These are phyloP conservation scores for Beauveria sp. DNA, from an alignment of 2,329 filamentous ascomycete species.

Conservation along the genomic window DNA sequence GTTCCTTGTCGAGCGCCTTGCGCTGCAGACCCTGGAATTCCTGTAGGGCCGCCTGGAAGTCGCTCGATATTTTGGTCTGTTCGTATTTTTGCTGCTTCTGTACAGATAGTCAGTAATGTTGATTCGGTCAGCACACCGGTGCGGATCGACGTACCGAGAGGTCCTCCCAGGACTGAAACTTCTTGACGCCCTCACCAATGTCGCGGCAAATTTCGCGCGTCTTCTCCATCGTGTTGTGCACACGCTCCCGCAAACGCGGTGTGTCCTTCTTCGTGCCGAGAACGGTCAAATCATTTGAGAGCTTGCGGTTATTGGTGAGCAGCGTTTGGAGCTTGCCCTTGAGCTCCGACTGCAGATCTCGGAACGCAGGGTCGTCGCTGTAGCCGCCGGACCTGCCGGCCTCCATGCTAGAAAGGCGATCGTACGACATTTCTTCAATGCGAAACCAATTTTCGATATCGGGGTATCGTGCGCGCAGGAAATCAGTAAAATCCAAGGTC, in stretches of 20 bases:
- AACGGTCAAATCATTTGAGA: conserved; percentile 76
- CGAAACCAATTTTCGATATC: background rate
- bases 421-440: conserved; percentile 68
- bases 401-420: conserved; percentile 78
- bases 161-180: conserved; percentile 79
- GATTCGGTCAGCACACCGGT: background rate
- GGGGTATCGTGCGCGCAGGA: background rate
- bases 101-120: background rate
- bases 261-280: conserved; percentile 89
- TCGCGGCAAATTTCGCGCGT: conserved; percentile 82
- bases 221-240: conserved; percentile 81
- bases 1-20: conserved; percentile 84
- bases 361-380: conserved; percentile 87
- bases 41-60: conserved; percentile 80
- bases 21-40: conserved; percentile 94
- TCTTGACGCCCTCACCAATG: conserved; percentile 89
- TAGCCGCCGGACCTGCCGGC: conserved; percentile 71
- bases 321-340: conserved; percentile 86
- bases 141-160: conserved; percentile 50
- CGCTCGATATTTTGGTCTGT: conserved; percentile 87
- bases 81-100: conserved; percentile 94
- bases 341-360: conserved; percentile 70
- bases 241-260: conserved; percentile 79
- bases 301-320: conserved; percentile 77
- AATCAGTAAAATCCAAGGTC: background rate